Base-by-base conservation (phyloP, 2,329 filamentous ascomycete species). In the Colletotrichum falcatum region DNA sequence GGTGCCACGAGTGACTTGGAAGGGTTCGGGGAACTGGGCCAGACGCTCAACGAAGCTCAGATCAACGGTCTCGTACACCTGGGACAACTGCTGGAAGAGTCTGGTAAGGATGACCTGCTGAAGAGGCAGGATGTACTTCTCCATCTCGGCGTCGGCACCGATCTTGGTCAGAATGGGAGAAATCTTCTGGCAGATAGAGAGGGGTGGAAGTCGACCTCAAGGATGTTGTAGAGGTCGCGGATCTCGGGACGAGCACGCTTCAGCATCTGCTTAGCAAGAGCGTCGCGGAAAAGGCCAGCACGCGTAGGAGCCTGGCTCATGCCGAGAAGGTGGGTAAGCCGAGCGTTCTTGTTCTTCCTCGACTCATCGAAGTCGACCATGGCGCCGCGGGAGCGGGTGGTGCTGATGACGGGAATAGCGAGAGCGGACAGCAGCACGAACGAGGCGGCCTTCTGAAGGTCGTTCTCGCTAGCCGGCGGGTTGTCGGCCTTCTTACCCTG, bases 361-460 rank as follows among this genome's bases (percentile, higher is more conserved):
- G 94, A 94, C 84, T 98, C 95, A 76, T 99, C 96, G 69, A 97
- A 95, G 81, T 99, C 96, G 61, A 98, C 93, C 82, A 99, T 91
- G 72, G 95, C 96, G 79, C 96, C 96, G 56, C 96, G 94, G 65
- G 96, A 99, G 78, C 96, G 91, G 35, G 95, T 95, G 55, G 96
- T 98, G 90, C 96, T 99, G 83, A 99, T 99, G 84, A 99, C 96
- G 16, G 96, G 96, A 74, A 99, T 99, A n/a, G 96, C 92, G 64
- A 99, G 90, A 61, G 96, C 95, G 26, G 96, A 97, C 63, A 99
- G 86, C 58, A 99, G 88, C 68, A 99, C 97, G 77, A 97, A 98
- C 0, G 96, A 98, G 23, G 96, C 95, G 70, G 94, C 94, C 84
- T 95, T 95, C 82, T 95, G 94, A 77, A 98, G 91, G 77, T 98